Percentiles rank a stretch among this genome's conserved stretches.
These are phyloP conservation scores for Euclidium syriacum DNA, from an alignment of 345 rosid genomes.

Conservation along the genomic window DNA sequence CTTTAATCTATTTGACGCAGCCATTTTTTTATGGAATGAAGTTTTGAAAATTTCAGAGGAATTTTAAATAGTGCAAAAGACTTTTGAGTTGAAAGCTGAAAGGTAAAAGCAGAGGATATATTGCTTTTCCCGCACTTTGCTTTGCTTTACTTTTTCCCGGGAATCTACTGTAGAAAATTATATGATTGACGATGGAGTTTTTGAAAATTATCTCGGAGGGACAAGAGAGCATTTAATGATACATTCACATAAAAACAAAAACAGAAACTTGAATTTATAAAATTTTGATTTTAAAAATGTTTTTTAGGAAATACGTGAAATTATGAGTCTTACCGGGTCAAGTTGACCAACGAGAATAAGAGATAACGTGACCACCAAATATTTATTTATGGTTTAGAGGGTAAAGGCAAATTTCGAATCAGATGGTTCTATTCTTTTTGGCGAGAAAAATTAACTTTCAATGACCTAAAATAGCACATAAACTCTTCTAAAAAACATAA, in stretches of 20 bases:
- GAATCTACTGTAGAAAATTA: neutral
- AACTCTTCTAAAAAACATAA: too few relatives aligned
- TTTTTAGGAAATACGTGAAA: neutral
- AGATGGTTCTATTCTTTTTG: too few relatives aligned
- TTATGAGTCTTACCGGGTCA: constrained; percentile 1
- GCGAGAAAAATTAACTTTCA: too few relatives aligned
- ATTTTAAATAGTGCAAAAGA: constrained; percentile 2
- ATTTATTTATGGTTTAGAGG: too few relatives aligned
- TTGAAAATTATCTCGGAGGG: neutral
- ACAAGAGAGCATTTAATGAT: neutral
- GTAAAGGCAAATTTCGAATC: too few relatives aligned
- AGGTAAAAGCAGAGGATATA: neutral
- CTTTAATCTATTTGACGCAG: constrained; percentile 9
- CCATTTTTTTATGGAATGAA: neutral
- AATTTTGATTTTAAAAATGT: neutral
- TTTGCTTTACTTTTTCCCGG: neutral
- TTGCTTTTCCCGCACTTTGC: neutral
- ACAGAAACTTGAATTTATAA: neutral
- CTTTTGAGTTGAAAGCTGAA: neutral
- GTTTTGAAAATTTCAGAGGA: constrained; percentile 21
- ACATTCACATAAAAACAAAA: too few relatives aligned
- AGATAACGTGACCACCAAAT: constrained; percentile 9
- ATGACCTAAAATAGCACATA: too few relatives aligned
- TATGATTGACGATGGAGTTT: neutral
- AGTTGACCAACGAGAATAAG: constrained; percentile 11